Percentiles rank a stretch among this genome's conserved stretches.
Conservation (phyloP, 73 alveolate genomes). For the Paramecium tetraurelia region DNA sequence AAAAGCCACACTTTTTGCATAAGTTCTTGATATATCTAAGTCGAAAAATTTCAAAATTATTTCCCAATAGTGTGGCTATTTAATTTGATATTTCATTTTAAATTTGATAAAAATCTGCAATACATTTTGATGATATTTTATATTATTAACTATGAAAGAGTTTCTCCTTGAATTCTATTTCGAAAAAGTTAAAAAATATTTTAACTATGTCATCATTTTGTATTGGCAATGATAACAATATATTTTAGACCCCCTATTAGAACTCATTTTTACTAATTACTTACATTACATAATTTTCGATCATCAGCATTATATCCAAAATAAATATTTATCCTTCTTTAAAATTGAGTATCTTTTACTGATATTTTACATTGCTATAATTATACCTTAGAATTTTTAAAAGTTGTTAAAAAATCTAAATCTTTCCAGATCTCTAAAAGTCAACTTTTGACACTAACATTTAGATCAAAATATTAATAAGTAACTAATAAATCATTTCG, state of each 20-base stretch:
- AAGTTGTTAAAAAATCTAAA: not conserved
- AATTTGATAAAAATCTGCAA: not conserved
- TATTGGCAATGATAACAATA: not conserved
- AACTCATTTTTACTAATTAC: not conserved
- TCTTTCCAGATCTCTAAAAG: not conserved
- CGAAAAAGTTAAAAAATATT: not conserved
- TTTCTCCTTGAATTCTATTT: not conserved
- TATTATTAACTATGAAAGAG: not conserved
- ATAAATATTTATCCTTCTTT: not conserved
- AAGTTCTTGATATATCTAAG: not conserved
- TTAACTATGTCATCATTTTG: not conserved
- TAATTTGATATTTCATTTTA: not conserved
- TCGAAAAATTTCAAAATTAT: not conserved
- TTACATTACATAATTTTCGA: not conserved
- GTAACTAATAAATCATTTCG: not conserved
- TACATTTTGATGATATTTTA: not conserved
- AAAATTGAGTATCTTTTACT: not conserved
- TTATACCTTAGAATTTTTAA: not conserved
- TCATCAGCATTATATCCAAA: not conserved
- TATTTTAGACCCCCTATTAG: not conserved
- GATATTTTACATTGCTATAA: not conserved
- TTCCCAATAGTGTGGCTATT: not conserved
- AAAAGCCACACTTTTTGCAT: not conserved
- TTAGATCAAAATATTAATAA: not conserved
- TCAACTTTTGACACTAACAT: not conserved